A percentile compares a stretch with the other conserved stretches of the same genome.
These are phyloP conservation scores for Talaromyces atroroseus DNA, from an alignment of 2,329 filamentous ascomycete genomes.

Conservation along the genomic window DNA sequence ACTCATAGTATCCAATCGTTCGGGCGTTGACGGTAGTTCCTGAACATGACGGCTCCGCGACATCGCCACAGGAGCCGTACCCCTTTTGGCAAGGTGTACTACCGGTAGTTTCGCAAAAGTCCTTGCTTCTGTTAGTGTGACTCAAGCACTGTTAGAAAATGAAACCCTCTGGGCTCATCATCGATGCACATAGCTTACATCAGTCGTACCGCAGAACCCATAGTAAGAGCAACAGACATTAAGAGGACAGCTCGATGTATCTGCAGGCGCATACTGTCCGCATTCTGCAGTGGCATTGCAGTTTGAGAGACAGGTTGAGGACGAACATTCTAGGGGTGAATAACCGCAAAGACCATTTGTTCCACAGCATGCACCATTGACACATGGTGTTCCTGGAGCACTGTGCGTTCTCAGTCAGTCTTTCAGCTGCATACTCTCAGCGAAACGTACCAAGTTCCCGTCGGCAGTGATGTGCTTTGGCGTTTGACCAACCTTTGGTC, in stretches of 20 bases:
- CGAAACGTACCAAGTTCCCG: not conserved
- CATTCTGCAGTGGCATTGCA: constrained; percentile 20
- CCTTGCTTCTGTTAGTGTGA: not conserved
- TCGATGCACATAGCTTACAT: constrained; percentile 9
- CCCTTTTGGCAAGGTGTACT: not conserved
- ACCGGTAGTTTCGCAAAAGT: no score
- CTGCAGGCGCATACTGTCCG: constrained; percentile 15
- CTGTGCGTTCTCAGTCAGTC: not conserved
- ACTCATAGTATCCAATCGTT: not conserved
- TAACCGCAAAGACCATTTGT: constrained; percentile 9
- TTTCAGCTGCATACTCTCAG: no score
- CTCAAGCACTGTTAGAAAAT: constrained; percentile 5
- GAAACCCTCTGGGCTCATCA: constrained; percentile 8
- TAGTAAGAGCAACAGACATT: constrained; percentile 14
- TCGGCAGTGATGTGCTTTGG: not conserved
- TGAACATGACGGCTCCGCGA: not conserved
- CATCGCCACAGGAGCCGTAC: not conserved
- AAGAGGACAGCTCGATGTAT: constrained; percentile 12
- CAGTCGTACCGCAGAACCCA: constrained; percentile 17
- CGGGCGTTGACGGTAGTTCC: not conserved
- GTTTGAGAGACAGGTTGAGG: constrained; percentile 14
- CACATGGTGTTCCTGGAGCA: constrained; percentile 2
- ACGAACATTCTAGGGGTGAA: constrained; percentile 3
- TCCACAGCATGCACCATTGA: constrained; percentile 15
- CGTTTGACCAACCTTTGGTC: not conserved